phyloP scores from a whole-genome alignment of 352 stramenopile genomes.

The Globisporangium rhizosaccharum region DNA sequence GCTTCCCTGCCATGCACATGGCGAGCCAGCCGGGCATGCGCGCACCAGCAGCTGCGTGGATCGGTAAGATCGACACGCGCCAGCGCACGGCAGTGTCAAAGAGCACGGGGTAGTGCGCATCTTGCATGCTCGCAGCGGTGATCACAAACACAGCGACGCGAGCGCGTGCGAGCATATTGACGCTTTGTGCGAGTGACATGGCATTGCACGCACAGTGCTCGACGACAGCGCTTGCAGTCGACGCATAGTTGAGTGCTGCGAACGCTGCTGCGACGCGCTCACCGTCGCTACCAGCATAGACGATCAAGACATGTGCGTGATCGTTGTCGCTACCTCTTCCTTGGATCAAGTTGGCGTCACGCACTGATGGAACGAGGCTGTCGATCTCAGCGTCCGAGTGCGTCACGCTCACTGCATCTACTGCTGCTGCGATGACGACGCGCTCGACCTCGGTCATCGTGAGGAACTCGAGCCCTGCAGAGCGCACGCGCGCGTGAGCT shows the following conservation, averaged over 20 bases:
- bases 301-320: neutral
- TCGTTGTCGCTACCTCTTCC: neutral
- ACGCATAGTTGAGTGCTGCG: neutral
- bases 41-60: constrained; percentile 26
- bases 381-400: neutral
- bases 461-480: constrained; percentile 11
- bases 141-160: constrained; percentile 34
- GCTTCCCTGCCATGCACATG: constrained; percentile 39
- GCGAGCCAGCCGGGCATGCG: constrained; percentile 31
- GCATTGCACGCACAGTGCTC: constrained; percentile 12
- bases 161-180: constrained; percentile 17
- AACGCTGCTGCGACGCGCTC: constrained; percentile 3
- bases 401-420: neutral
- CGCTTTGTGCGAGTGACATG: constrained; percentile 10
- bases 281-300: constrained; percentile 4
- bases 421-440: neutral
- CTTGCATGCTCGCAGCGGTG: constrained; percentile 19
- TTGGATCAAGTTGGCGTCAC: too few species aligned
- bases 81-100: constrained; percentile 33
- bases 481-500: neutral
- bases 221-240: neutral
- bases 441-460: constrained; percentile 8
- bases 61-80: constrained; percentile 34
- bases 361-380: too few species aligned
- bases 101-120: constrained; percentile 17